phyloP scores from a whole-genome alignment of 768 basidiomycete species.

The Phanerochaete carnosa region DNA sequence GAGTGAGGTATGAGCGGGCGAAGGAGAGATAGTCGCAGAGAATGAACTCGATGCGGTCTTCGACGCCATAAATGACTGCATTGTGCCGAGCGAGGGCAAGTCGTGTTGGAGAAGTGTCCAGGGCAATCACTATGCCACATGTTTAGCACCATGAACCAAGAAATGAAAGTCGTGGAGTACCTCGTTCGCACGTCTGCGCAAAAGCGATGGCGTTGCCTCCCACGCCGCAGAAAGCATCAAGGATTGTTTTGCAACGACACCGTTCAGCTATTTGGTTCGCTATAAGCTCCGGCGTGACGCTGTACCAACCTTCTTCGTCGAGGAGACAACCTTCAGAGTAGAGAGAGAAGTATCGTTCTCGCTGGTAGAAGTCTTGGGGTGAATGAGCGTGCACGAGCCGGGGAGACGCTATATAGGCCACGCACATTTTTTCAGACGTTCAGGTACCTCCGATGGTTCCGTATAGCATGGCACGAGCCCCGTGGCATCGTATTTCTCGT shows the following conservation, averaged over 20 bases:
- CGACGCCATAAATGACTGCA: conserved; percentile 90
- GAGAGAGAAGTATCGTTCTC: conserved; percentile 75
- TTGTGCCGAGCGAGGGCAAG: conserved; percentile 92
- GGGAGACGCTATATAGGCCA: background rate
- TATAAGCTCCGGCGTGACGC: conserved; percentile 91
- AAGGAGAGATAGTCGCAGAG: conserved; percentile 83
- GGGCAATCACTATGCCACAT: conserved; percentile 72
- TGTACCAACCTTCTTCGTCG: conserved; percentile 98
- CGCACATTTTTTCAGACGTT: conserved; percentile 81
- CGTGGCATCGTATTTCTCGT: conserved; percentile 59
- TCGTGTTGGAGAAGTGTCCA: conserved; percentile 83
- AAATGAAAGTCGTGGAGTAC: conserved; percentile 40
- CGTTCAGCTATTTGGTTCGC: conserved; percentile 91
- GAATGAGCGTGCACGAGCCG: background rate
- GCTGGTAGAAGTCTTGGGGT: conserved; percentile 69
- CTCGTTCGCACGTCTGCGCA: conserved; percentile 91
- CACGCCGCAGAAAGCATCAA: conserved; percentile 97
- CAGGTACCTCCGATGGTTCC: conserved; percentile 64
- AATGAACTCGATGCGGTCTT: conserved; percentile 93
- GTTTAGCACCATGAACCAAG: background rate
- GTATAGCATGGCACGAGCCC: conserved; percentile 73
- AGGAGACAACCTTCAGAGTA: conserved; percentile 82
- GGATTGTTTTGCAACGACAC: conserved; percentile 78
- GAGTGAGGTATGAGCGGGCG: conserved; percentile 45
- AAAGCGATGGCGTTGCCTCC: conserved; percentile 98